Conservation (phyloP, 345 rosid species). For the Corymbia maculata region DNA sequence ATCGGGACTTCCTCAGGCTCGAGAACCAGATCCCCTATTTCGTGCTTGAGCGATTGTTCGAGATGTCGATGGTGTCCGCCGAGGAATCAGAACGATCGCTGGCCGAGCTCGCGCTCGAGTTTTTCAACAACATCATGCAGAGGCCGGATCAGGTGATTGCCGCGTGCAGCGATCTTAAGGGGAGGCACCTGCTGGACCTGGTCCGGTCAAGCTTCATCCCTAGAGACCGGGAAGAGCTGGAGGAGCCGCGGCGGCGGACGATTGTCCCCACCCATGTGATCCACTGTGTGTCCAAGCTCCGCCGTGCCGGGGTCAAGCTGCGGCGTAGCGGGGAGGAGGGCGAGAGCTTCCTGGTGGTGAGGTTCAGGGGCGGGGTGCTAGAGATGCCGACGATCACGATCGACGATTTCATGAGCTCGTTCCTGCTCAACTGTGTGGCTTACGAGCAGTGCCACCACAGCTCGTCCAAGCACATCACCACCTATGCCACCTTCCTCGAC, state of each 20-base stretch:
- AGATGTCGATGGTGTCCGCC: slow-evolving; percentile 19
- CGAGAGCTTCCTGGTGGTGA: slow-evolving; percentile 48
- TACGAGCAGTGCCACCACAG: slow-evolving; percentile 67
- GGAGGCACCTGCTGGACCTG: slow-evolving; percentile 65
- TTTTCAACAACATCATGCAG: slow-evolving; percentile 47
- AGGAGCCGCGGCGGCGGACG: background rate
- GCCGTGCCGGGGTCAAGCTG: slow-evolving; percentile 40
- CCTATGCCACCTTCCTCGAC: slow-evolving; percentile 63
- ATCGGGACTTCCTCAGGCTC: slow-evolving; percentile 44
- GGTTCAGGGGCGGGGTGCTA: slow-evolving; percentile 43
- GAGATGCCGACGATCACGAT: slow-evolving; percentile 63
- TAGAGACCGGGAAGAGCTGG: background rate
- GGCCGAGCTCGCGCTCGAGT: slow-evolving; percentile 33
- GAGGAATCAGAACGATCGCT: slow-evolving; percentile 21
- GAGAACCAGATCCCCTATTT: slow-evolving; percentile 70
- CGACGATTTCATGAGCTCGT: slow-evolving; percentile 66
- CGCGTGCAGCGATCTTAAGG: slow-evolving; percentile 9
- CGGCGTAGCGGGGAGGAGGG: slow-evolving; percentile 9
- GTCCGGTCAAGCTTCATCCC: slow-evolving; percentile 43
- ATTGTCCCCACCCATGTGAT: slow-evolving; percentile 26
- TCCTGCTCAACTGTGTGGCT: slow-evolving; percentile 63
- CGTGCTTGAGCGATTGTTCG: slow-evolving; percentile 47
- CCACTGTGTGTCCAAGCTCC: slow-evolving; percentile 57
- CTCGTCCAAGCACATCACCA: slow-evolving; percentile 52
- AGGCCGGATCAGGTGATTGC: slow-evolving; percentile 24